Percentiles rank a stretch among this genome's conserved stretches.
These are phyloP conservation scores for Chamaecrista fasciculata DNA, from an alignment of 306 rosid species.

Conservation along the genomic window DNA sequence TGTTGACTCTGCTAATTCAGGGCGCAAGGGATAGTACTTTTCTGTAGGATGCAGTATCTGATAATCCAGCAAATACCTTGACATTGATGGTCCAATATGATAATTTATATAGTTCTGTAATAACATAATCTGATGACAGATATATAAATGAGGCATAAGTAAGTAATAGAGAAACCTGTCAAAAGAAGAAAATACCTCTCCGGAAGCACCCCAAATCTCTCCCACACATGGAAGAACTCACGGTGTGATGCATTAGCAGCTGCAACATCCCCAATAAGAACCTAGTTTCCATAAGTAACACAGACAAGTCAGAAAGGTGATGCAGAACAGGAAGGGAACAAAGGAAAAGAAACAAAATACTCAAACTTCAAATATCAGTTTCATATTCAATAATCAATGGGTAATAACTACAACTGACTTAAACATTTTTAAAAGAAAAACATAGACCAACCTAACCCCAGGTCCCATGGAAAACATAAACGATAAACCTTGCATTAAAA, in stretches of 20 bases:
- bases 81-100: slow-evolving; percentile 36
- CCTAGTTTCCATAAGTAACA: slow-evolving; percentile 48
- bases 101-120: slow-evolving; percentile 22
- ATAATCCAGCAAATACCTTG: slow-evolving; percentile 90
- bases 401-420: too few species aligned
- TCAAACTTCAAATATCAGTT: too few species aligned
- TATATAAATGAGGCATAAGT: slow-evolving; percentile 18
- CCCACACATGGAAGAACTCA: slow-evolving; percentile 85
- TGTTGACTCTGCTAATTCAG: slow-evolving; percentile 97
- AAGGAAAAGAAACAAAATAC: too few species aligned
- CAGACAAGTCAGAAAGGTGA: slow-evolving; percentile 37
- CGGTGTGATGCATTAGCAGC: slow-evolving; percentile 97
- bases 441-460: too few species aligned
- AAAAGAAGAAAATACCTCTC: slow-evolving; percentile 67
- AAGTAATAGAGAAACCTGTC: slow-evolving; percentile 12
- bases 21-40: slow-evolving; percentile 92
- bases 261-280: slow-evolving; percentile 83
- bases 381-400: too few species aligned
- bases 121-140: slow-evolving; percentile 24
- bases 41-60: slow-evolving; percentile 96
- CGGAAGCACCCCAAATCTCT: slow-evolving; percentile 83
- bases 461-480: too few species aligned
- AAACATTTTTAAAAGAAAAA: too few species aligned
- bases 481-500: too few species aligned
- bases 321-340: too few species aligned